Evolutionary conservation across 2,329 filamentous ascomycete species (phyloP).

Genomic region (Cryphonectria radicalis): DNA sequence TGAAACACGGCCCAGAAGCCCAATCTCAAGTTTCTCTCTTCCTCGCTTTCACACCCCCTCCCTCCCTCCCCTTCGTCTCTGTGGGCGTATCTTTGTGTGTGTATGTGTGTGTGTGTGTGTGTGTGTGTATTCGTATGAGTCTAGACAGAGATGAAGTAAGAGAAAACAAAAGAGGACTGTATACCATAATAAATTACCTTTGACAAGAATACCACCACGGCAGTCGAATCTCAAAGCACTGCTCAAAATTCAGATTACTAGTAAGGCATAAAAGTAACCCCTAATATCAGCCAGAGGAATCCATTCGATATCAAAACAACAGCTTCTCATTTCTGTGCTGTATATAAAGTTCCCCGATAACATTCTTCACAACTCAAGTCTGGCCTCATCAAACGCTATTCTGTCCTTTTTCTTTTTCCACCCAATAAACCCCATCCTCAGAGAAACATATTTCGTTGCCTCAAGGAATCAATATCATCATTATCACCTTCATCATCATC

Average conservation of each 20-base stretch:
- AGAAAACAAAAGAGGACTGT: too few species aligned
- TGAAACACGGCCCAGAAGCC: too few species aligned
- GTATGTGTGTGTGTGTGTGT: too few species aligned
- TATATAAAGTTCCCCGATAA: neutral
- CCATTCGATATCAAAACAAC: neutral
- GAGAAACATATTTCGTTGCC: too few species aligned
- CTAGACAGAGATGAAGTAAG: too few species aligned
- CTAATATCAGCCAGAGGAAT: neutral
- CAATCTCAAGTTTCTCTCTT: neutral
- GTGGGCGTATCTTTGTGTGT: too few species aligned
- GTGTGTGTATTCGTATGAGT: too few species aligned
- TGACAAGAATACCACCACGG: too few species aligned
- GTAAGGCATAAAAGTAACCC: neutral
- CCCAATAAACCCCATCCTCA: neutral
- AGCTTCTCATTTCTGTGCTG: neutral
- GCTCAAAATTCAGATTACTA: neutral
- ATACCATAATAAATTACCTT: neutral
- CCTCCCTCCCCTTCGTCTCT: too few species aligned
- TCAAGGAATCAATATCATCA: too few species aligned
- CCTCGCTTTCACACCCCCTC: too few species aligned
- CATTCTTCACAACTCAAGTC: neutral
- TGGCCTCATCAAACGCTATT: neutral
- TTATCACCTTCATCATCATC: neutral
- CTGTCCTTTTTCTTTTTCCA: neutral
- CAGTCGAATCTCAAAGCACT: too few species aligned